These are phyloP conservation scores for Paracorniculantispora psalliotae DNA, from an alignment of 2,329 filamentous ascomycete species.

Conservation along the genomic window DNA sequence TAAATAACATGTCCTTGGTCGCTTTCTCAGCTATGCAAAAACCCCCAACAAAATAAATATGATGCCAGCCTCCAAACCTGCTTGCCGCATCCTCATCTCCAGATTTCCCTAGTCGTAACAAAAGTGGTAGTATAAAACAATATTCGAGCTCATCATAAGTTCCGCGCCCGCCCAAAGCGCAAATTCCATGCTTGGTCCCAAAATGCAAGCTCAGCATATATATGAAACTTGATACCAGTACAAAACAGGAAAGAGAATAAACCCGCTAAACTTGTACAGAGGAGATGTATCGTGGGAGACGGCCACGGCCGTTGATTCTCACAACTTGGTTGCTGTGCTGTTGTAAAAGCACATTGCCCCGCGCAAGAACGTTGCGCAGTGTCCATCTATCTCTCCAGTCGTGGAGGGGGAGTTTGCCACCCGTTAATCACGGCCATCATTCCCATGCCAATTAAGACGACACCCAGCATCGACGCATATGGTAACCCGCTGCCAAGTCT, in stretches of 20 bases:
- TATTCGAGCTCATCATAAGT: constrained; percentile 11
- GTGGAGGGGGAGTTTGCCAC: constrained; percentile 53
- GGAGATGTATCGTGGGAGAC: constrained; percentile 10
- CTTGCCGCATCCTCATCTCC: neutral
- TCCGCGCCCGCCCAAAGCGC: constrained; percentile 7
- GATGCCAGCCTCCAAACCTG: constrained; percentile 3
- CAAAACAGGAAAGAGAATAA: constrained; percentile 6
- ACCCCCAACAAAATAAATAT: constrained; percentile 11
- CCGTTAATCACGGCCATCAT: constrained; percentile 84
- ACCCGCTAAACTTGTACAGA: constrained; percentile 11
- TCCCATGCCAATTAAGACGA: constrained; percentile 75
- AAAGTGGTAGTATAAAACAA: constrained; percentile 7
- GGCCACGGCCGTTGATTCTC: constrained; percentile 1
- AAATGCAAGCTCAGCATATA: constrained; percentile 10
- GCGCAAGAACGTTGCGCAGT: neutral
- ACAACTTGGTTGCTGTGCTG: constrained; percentile 9
- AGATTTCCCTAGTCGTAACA: constrained; percentile 7
- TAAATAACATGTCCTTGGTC: constrained; percentile 12
- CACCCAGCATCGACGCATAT: constrained; percentile 77
- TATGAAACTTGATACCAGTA: constrained; percentile 10
- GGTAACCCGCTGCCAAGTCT: constrained; percentile 54
- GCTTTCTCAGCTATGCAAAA: constrained; percentile 12
- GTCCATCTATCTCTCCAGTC: constrained; percentile 27
- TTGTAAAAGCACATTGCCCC: constrained; percentile 1
- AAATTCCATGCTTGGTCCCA: constrained; percentile 4